Conservation (phyloP, 2,329 filamentous ascomycete species). For the Rhexocercosporidium sp. region DNA sequence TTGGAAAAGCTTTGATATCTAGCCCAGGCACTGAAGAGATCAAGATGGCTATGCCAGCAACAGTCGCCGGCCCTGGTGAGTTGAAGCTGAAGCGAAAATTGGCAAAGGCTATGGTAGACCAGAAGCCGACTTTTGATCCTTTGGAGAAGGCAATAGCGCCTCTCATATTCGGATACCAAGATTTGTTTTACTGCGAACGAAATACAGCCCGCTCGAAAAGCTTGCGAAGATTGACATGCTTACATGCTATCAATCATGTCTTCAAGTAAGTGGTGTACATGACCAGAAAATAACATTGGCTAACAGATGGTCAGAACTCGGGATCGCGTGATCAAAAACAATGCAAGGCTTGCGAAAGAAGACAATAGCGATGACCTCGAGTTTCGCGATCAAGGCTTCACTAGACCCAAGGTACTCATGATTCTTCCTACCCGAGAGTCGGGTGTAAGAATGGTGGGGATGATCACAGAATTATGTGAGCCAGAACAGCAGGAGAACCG, state of each 20-base stretch:
- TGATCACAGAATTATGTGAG: slow-evolving; percentile 75
- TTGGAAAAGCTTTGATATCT: slow-evolving; percentile 54
- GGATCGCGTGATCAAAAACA: slow-evolving; percentile 92
- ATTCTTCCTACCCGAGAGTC: slow-evolving; percentile 88
- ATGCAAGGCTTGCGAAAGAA: slow-evolving; percentile 74
- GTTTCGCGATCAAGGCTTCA: slow-evolving; percentile 92
- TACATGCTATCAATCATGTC: slow-evolving; percentile 90
- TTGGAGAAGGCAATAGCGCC: slow-evolving; percentile 71
- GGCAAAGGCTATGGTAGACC: slow-evolving; percentile 56
- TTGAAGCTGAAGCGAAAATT: slow-evolving; percentile 76
- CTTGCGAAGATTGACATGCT: slow-evolving; percentile 73
- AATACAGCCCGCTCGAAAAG: slow-evolving; percentile 70
- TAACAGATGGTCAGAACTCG: slow-evolving; percentile 63
- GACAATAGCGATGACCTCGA: slow-evolving; percentile 70
- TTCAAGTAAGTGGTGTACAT: slow-evolving; percentile 66
- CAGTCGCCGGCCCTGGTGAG: slow-evolving; percentile 47
- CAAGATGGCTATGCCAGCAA: slow-evolving; percentile 30
- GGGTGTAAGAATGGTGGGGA: slow-evolving; percentile 78
- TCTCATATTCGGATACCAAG: slow-evolving; percentile 80
- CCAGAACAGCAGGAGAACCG: slow-evolving; percentile 95
- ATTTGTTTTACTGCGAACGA: slow-evolving; percentile 77
- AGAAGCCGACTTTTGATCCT: slow-evolving; percentile 61
- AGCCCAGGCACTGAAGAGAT: slow-evolving; percentile 50
- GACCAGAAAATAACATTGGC: not conserved
- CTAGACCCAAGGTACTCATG: slow-evolving; percentile 89